A percentile compares a stretch with the other conserved stretches of the same genome.
These are phyloP conservation scores for Gaeumannomyces tritici DNA, from an alignment of 2,329 filamentous ascomycete genomes.

Conservation along the genomic window DNA sequence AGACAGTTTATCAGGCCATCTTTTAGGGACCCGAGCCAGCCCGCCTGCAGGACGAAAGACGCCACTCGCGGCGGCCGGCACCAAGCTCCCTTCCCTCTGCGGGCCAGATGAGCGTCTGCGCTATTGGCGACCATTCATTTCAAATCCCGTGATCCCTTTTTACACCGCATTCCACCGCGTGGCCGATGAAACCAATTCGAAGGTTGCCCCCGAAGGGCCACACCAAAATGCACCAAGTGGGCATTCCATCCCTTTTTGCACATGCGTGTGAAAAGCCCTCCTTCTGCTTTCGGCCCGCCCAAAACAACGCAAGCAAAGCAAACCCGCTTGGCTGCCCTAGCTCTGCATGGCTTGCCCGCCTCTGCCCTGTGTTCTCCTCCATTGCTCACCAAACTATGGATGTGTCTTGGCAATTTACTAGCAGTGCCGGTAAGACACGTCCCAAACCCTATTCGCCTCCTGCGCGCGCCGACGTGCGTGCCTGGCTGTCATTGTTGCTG, in stretches of 20 bases:
- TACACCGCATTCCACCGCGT: not conserved
- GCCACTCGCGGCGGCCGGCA: not conserved
- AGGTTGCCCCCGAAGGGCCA: too few species aligned
- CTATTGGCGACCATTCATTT: not conserved
- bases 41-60: not conserved
- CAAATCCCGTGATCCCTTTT: not conserved
- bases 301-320: too few species aligned
- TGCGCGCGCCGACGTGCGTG: not conserved
- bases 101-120: not conserved
- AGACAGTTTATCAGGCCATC: not conserved
- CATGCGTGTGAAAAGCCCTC: too few species aligned
- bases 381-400: not conserved
- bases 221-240: not conserved
- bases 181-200: not conserved
- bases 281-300: not conserved
- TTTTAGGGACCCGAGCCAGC: not conserved
- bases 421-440: not conserved
- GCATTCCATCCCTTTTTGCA: not conserved
- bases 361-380: not conserved
- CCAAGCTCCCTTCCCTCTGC: not conserved
- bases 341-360: not conserved
- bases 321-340: too few species aligned
- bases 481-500: too few species aligned
- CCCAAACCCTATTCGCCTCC: not conserved
- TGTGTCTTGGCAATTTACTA: not conserved